Base-by-base conservation (phyloP, 1,284 basidiomycete genomes). In the Rhodotorula sp. region DNA sequence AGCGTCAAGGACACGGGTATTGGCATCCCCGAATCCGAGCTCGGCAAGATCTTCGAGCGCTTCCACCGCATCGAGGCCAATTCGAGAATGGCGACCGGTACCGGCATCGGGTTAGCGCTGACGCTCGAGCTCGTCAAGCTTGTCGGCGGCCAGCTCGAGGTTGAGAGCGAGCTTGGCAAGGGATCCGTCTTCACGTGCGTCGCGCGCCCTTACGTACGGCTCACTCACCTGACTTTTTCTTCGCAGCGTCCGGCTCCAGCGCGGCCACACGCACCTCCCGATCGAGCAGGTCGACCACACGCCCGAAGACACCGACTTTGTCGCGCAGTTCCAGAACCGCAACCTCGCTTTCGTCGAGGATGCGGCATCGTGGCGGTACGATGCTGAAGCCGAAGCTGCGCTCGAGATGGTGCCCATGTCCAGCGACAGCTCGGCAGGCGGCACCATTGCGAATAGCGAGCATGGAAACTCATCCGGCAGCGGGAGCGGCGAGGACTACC, bases 141-240 rank as follows among this genome's bases (percentile, higher is more conserved):
- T 4, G 81, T 83, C 66, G 80, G 81, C 11, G 82, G 82, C 8
- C 76, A 74, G 1, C 73, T 84, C 55, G 78, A 79, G 20, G 79
- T 83, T 29, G 78, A 81, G 44, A 66, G 53, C 36, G 67, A 74
- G 36, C 54, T 69, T 8, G 74, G 66, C 17, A 48, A 63, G 8
- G 76, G 76, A 15, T 71, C 67, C 5, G 75, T 71, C 4, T 77
- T 76, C 66, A 67, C 53, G 53, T 44, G 19, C 39, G 64, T 32
- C 15, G 60, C 46, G 10, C 49, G 44, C 27, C 32, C 51, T n/a
- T 24, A n/a, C 15, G 24, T 44, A 17, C 15, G 27, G 4, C 36
- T 19, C 20, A 4, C 58, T 15, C 27, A 64, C 58, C n/a, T 19
- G 39, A 44, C 13, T 10, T 44, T 44, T 15, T 17, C 39, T 15